Conservation (phyloP, 2,329 filamentous ascomycete species). For the Neonectria sp. region DNA sequence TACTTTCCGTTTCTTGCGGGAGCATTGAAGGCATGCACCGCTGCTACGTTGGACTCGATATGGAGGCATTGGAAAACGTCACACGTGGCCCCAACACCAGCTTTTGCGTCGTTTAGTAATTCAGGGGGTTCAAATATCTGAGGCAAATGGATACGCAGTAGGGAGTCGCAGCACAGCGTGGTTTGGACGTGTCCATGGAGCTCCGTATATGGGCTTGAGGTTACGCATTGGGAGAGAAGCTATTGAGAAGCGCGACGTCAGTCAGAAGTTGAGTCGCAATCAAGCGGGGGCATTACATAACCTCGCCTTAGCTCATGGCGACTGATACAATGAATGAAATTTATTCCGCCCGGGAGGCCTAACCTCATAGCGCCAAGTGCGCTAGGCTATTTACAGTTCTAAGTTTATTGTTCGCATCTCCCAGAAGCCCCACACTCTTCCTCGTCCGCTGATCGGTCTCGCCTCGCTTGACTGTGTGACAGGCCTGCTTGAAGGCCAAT, state of each 20-base stretch:
- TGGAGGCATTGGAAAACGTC: constrained; percentile 5
- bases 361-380: constrained; percentile 2
- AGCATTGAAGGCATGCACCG: constrained; percentile 35
- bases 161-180: neutral
- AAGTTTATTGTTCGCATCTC: neutral
- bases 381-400: constrained; percentile 6
- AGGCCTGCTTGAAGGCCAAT: constrained; percentile 34
- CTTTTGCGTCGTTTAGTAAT: neutral
- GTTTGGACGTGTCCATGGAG: neutral
- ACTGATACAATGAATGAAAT: neutral
- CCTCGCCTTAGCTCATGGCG: neutral
- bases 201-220: neutral
- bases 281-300: constrained; percentile 2
- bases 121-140: neutral
- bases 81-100: neutral
- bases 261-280: neutral
- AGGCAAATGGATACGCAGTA: neutral
- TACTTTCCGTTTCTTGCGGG: constrained; percentile 32
- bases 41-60: neutral
- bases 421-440: neutral
- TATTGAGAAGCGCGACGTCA: neutral
- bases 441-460: neutral
- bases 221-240: neutral
- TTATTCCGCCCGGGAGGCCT: constrained; percentile 5
- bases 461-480: constrained; percentile 15